Evolutionary conservation across 805 yeast genomes (phyloP).

Genomic region (Saccharomycopsis fodiens): DNA sequence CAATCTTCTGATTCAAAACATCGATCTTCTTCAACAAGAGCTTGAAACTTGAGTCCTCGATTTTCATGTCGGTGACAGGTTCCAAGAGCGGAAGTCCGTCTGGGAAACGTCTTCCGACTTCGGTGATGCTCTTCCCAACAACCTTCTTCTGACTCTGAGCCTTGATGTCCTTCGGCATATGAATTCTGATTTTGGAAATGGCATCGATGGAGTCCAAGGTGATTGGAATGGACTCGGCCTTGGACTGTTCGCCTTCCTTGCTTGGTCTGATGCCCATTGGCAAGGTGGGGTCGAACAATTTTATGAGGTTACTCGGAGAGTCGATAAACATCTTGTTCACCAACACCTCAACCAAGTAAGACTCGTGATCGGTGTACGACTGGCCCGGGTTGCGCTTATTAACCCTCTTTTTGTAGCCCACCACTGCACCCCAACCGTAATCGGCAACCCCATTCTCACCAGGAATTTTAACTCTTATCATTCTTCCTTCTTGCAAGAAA

Average conservation of each 20-base stretch:
- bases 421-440: conserved; percentile 96
- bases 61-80: conserved; percentile 89
- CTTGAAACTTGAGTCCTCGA: conserved; percentile 56
- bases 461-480: conserved; percentile 62
- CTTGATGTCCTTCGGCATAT: conserved; percentile 68
- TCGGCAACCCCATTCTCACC: conserved; percentile 77
- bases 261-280: conserved; percentile 91
- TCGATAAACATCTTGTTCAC: conserved; percentile 72
- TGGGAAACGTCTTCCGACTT: conserved; percentile 76
- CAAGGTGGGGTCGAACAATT: conserved; percentile 67
- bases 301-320: conserved; percentile 75
- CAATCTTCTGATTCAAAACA: conserved; percentile 68
- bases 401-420: conserved; percentile 63
- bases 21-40: conserved; percentile 69
- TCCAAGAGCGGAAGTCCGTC: conserved; percentile 83
- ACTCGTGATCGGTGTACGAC: conserved; percentile 73
- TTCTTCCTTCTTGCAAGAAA: conserved; percentile 84
- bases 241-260: conserved; percentile 56
- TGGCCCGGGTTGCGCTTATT: conserved; percentile 52
- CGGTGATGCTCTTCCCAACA: conserved; percentile 63
- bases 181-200: conserved; percentile 74
- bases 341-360: conserved; percentile 80
- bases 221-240: conserved; percentile 76
- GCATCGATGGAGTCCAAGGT: conserved; percentile 68
- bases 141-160: conserved; percentile 54